Evolutionary conservation across 2,329 filamentous ascomycete genomes (phyloP).

Genomic region (Claviceps sp.): DNA sequence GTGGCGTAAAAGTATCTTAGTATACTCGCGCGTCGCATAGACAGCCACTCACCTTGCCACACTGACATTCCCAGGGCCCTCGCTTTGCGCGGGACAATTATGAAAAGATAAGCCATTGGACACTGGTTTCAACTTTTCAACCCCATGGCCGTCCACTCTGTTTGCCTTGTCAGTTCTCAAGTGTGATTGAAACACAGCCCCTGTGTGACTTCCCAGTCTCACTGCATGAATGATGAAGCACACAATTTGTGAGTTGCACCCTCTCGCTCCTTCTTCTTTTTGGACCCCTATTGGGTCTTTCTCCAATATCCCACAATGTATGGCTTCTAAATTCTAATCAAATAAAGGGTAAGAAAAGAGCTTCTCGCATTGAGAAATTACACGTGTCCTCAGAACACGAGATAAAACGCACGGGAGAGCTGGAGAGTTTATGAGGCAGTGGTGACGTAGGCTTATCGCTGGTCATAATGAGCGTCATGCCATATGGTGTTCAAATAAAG

Average conservation of each 20-base stretch:
- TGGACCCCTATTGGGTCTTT: too few relatives aligned
- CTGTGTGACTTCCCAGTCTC: neutral
- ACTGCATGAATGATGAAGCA: neutral
- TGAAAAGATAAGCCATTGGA: neutral
- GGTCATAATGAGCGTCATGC: neutral
- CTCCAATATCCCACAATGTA: neutral
- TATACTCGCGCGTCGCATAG: too few relatives aligned
- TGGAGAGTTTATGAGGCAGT: neutral
- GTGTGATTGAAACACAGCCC: neutral
- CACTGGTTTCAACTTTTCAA: neutral
- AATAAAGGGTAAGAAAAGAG: neutral
- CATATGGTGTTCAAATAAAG: neutral
- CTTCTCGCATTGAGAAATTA: neutral
- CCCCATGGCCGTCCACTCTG: neutral
- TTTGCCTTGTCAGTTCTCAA: neutral
- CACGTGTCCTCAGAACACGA: neutral
- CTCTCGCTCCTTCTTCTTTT: neutral
- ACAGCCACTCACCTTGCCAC: too few relatives aligned
- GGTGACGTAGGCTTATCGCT: neutral
- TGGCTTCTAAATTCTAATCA: too few relatives aligned
- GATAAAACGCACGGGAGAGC: neutral
- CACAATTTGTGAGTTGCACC: neutral
- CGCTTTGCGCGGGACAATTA: neutral
- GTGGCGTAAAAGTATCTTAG: too few relatives aligned
- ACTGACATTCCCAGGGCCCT: neutral